Percentiles rank a stretch among this genome's conserved stretches.
phyloP scores from a whole-genome alignment of 768 basidiomycete genomes.

The Mycena vitilis region DNA sequence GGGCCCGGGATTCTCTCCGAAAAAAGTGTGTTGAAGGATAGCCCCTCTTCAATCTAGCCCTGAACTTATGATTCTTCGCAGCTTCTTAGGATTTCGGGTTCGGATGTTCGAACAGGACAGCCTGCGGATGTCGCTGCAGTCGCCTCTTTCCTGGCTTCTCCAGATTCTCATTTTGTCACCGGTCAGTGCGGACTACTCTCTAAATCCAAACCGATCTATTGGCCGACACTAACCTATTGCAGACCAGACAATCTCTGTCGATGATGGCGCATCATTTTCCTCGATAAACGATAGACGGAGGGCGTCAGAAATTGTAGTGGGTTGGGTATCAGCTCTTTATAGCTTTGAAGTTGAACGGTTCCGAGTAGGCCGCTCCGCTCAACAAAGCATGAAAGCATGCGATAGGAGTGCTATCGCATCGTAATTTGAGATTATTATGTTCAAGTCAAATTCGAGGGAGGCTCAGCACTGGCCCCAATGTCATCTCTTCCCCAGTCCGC shows the following conservation, averaged over 20 bases:
- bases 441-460: too few species aligned
- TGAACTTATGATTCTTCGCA: not conserved
- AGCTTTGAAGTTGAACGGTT: not conserved
- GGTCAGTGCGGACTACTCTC: slow-evolving; percentile 32
- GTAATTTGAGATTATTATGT: too few species aligned
- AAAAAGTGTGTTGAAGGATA: not conserved
- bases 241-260: slow-evolving; percentile 25
- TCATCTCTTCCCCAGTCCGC: slow-evolving; percentile 42
- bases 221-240: not conserved
- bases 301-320: not conserved
- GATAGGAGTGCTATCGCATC: too few species aligned
- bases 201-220: too few species aligned
- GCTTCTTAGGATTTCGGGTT: slow-evolving; percentile 8
- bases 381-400: too few species aligned
- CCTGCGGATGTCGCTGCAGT: slow-evolving; percentile 37
- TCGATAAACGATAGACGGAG: not conserved
- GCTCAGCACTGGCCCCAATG: too few species aligned
- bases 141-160: slow-evolving; percentile 43
- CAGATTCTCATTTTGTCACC: slow-evolving; percentile 40
- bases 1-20: slow-evolving; percentile 9
- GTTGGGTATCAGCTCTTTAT: not conserved
- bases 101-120: slow-evolving; percentile 27
- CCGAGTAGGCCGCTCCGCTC: too few species aligned
- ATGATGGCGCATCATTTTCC: slow-evolving; percentile 21
- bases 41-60: not conserved